Percentiles rank a stretch among this genome's conserved stretches.
phyloP scores from a whole-genome alignment of 352 stramenopile species.

The Pythium diclinum region DNA sequence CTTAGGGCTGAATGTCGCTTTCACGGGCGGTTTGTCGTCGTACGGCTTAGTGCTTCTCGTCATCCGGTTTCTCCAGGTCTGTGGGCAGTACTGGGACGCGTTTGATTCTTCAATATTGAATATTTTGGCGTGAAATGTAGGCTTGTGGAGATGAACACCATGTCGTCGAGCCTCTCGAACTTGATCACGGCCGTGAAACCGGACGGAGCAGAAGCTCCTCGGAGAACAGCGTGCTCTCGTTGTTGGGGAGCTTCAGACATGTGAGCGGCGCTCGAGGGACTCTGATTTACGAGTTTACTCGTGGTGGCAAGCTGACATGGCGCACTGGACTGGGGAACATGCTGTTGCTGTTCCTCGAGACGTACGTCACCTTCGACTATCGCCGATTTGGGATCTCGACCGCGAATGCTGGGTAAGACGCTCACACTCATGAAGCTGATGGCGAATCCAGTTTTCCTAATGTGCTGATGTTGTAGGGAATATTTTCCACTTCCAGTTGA shows the following conservation, averaged over 20 bases:
- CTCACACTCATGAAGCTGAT: neutral
- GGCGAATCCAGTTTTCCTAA: neutral
- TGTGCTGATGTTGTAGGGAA: slow-evolving; percentile 34
- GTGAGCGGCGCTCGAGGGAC: slow-evolving; percentile 12
- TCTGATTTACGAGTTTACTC: slow-evolving; percentile 68
- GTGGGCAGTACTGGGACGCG: neutral
- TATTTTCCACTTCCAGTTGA: slow-evolving; percentile 65
- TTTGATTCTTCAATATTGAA: neutral
- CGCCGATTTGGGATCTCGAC: slow-evolving; percentile 75
- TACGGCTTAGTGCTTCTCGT: slow-evolving; percentile 95
- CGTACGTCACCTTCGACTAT: slow-evolving; percentile 84
- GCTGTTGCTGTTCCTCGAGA: slow-evolving; percentile 78
- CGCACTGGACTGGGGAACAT: slow-evolving; percentile 68
- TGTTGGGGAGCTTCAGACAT: neutral
- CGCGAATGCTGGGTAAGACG: slow-evolving; percentile 58
- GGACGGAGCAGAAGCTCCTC: slow-evolving; percentile 28
- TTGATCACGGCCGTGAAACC: slow-evolving; percentile 1
- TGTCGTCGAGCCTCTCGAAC: slow-evolving; percentile 27
- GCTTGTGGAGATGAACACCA: slow-evolving; percentile 71
- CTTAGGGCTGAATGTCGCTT: slow-evolving; percentile 90
- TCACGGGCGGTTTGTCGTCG: slow-evolving; percentile 94
- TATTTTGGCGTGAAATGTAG: slow-evolving; percentile 24
- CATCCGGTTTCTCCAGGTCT: slow-evolving; percentile 91
- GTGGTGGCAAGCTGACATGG: slow-evolving; percentile 59
- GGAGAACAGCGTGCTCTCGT: slow-evolving; percentile 20